phyloP scores from a whole-genome alignment of 352 stramenopile genomes.

The Phytophthora aleatoria region DNA sequence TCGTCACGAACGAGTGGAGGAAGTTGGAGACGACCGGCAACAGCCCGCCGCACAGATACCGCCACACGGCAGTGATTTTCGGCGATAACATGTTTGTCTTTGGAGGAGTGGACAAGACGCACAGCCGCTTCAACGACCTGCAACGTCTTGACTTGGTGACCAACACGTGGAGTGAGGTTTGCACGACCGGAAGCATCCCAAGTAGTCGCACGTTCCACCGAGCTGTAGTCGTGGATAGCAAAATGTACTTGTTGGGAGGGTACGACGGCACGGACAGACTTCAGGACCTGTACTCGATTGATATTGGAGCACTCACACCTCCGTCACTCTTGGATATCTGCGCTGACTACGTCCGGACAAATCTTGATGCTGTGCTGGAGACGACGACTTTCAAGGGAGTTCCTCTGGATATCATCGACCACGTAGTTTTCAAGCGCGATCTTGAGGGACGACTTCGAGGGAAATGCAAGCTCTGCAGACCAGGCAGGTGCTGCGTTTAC shows the following conservation, averaged over 20 bases:
- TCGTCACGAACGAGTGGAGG: slow-evolving; percentile 72
- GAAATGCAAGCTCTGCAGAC: slow-evolving; percentile 76
- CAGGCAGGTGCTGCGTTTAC: slow-evolving; percentile 75
- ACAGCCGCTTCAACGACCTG: slow-evolving; percentile 88
- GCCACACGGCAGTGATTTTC: slow-evolving; percentile 85
- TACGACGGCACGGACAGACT: slow-evolving; percentile 87
- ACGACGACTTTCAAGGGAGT: slow-evolving; percentile 80
- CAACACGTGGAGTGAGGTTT: slow-evolving; percentile 87
- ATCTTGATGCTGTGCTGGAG: slow-evolving; percentile 65
- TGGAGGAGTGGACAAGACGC: slow-evolving; percentile 89
- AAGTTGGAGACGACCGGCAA: slow-evolving; percentile 58
- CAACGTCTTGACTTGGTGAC: slow-evolving; percentile 77
- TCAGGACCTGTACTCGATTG: slow-evolving; percentile 86
- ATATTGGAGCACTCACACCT: slow-evolving; percentile 77
- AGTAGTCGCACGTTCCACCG: slow-evolving; percentile 89
- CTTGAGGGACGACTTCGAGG: slow-evolving; percentile 62
- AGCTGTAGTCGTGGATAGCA: slow-evolving; percentile 73
- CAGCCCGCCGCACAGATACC: slow-evolving; percentile 79
- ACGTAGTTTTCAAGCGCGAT: slow-evolving; percentile 83
- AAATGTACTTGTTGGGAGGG: slow-evolving; percentile 88
- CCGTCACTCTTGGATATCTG: slow-evolving; percentile 78
- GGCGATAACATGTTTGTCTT: slow-evolving; percentile 91
- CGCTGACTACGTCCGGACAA: slow-evolving; percentile 68
- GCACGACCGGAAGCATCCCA: slow-evolving; percentile 78
- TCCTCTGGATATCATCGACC: slow-evolving; percentile 74